Evolutionary conservation across 805 yeast species (phyloP).

Genomic region (Hanseniaspora valbyensis): DNA sequence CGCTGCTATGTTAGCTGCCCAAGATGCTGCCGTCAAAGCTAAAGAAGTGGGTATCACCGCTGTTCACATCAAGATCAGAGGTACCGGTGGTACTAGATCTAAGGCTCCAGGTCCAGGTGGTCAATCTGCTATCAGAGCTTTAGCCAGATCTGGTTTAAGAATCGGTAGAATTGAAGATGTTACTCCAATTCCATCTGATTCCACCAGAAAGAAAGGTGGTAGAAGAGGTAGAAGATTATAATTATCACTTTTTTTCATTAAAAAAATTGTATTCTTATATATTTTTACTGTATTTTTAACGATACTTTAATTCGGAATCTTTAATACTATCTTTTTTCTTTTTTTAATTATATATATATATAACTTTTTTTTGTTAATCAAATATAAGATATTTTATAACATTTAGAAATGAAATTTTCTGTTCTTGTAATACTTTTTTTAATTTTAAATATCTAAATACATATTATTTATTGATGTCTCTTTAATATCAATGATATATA

Average conservation of each 20-base stretch:
- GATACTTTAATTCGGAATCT: constrained; percentile 4
- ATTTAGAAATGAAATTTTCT: too few species aligned
- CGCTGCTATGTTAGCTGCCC: constrained; percentile 99
- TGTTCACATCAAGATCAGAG: constrained; percentile 98
- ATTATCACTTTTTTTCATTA: constrained; percentile 25
- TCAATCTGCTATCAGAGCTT: constrained; percentile 97
- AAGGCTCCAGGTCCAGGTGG: constrained; percentile 99
- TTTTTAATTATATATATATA: background rate
- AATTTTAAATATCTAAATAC: background rate
- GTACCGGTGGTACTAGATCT: constrained; percentile 99
- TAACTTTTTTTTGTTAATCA: too few species aligned
- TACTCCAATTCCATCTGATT: constrained; percentile 99
- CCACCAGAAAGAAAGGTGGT: constrained; percentile 99
- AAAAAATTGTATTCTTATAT: constrained; percentile 1
- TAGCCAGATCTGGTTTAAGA: constrained; percentile 99
- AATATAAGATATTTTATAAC: background rate
- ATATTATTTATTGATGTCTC: background rate
- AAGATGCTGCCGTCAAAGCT: constrained; percentile 97
- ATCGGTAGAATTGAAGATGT: constrained; percentile 99
- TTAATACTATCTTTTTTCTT: background rate
- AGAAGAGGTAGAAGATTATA: constrained; percentile 99
- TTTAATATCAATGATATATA: background rate
- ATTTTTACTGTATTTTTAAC: background rate
- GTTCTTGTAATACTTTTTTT: background rate
- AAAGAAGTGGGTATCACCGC: constrained; percentile 99